Evolutionary conservation across 148 eudicot species (phyloP), one percentile per base, ranked within the genome.

Genomic region (Silene latifolia): DNA sequence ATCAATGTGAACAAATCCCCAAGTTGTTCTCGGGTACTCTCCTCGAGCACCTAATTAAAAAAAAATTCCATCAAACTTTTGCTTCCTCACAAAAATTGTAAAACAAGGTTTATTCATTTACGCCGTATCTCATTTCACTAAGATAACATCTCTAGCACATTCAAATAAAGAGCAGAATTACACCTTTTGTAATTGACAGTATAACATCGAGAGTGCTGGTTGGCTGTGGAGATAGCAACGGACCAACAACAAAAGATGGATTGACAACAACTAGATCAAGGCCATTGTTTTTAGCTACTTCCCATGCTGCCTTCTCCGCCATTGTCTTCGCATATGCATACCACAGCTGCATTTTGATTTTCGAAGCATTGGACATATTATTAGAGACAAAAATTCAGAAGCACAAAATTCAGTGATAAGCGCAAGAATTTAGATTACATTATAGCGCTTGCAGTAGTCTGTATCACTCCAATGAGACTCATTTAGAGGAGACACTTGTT

Each of bases 401-500:
- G 14, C 8, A 32, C 21, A 39, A 1, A 46, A 60, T 17, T 58
- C 15, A 23, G 25, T 42, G 60, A n/a, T 4, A 32, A 15, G 3
- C 8, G 60, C 9, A 8, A 17, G n/a, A 46, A 23, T 58, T 23
- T 20, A 24, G 0, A 35, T 47, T 86, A n/a, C 97, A 73, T 82
- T 84, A 82, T 89, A 66, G 19, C 64, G 79, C 84, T 83, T 82
- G 69, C 97, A 91, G 47, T 89, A 91, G 63, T 87, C 87, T 4
- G 81, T 86, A 75, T 89, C 93, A 70, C 89, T 91, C 97, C 97
- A 89, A 65, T 89, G 91, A 21, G 90, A 85, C 83, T 91, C 97
- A 73, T 91, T 85, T 10, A 89, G 80, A 25, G 90, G 89, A 74
- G 91, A 91, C 51, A 83, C 72, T 78, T 73, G 79, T 69, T 81